Percentiles rank a stretch among this genome's conserved stretches.
Conservation (phyloP, 225 moss, liverwort and hornwort species). For the Pseudoscleropodium purum region DNA sequence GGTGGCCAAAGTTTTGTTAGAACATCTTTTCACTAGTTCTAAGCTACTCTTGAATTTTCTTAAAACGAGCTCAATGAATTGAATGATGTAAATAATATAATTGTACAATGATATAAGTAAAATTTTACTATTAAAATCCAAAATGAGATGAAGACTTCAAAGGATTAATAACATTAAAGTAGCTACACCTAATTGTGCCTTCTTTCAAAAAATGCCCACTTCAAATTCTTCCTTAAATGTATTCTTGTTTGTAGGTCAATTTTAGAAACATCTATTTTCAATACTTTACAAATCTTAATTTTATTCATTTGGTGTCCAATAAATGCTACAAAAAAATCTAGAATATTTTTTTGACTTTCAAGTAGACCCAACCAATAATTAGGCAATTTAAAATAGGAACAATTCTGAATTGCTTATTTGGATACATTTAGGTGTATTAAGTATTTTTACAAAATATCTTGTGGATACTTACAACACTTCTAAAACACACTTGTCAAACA, state of each 20-base stretch:
- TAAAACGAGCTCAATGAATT: background rate
- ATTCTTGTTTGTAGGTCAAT: rapidly evolving
- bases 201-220: rapidly evolving
- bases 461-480: rapidly evolving
- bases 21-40: background rate
- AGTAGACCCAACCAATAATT: background rate
- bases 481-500: rapidly evolving
- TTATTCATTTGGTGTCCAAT: background rate
- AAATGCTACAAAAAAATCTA: background rate
- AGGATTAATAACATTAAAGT: background rate
- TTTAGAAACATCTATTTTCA: background rate
- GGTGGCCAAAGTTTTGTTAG: background rate
- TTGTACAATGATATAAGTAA: background rate
- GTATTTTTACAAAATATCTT: background rate
- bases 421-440: background rate
- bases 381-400: background rate
- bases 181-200: background rate
- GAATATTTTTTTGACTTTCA: background rate
- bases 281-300: background rate
- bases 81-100: background rate
- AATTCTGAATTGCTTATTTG: background rate
- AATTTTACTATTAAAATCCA: background rate
- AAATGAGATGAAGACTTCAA: background rate
- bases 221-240: background rate
- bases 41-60: background rate